Base-by-base conservation (phyloP, 2,329 filamentous ascomycete genomes). In the Diaporthe citriasiana region DNA sequence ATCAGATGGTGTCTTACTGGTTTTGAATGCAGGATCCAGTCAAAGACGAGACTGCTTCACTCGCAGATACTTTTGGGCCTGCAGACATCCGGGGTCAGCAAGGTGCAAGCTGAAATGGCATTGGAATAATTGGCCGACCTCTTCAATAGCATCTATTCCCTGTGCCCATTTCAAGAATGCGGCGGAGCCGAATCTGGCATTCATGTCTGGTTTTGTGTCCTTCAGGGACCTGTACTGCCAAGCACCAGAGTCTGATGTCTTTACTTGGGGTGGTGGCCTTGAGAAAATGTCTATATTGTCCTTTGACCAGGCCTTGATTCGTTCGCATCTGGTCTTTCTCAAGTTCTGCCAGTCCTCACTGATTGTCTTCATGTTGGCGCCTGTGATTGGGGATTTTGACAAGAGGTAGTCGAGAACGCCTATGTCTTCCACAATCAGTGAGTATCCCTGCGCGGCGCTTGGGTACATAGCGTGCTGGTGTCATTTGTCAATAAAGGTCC, bases 281-380 rank as follows among this genome's bases (percentile, higher is more conserved):
- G 55, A 17, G 27, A 73, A 73, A 40, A 70, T 40, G 0, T 69
- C 72, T 25, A 75, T 78, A 38, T 77, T 78, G 70, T 72, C 60
- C 4, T 55, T 50, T 13, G 77, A 71, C 68, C 74, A 78, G 2
- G 70, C 75, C 56, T 77, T 77, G 55, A 78, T 74, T 0, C 77
- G 71, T 1, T 78, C 77, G 17, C 73, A 76, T n/a, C 77, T 70
- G 17, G 76, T 57, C 69, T 77, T 78, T 33, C 77, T 70, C 59
- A 77, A 72, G 8, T 72, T 63, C 47, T 78, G 75, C 77, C 77
- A 78, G 55, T 19, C 22, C 17, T 42, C 38, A 6, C 65, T 50
- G 15, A 45, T 42, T 17, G 10, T 13, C 33, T 63, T 53, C 19
- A 72, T 38, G n/a, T 50, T 65, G 27, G 27, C 40, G 7, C 50